Base-by-base conservation (phyloP, 2,329 filamentous ascomycete genomes). In the Calonectria leucothoes region DNA sequence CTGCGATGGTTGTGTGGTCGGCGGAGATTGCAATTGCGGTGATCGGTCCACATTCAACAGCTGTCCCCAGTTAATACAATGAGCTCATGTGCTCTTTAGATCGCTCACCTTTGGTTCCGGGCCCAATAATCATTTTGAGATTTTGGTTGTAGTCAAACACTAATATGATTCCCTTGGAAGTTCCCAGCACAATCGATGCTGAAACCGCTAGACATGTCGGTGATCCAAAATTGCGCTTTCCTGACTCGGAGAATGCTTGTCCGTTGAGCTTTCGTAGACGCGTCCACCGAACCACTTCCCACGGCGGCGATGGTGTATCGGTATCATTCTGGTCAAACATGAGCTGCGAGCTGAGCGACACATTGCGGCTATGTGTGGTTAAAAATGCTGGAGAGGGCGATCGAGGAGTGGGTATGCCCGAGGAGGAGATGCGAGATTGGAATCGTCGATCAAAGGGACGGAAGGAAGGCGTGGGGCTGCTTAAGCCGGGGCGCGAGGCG, bases 131-230 rank as follows among this genome's bases (percentile, higher is more conserved):
- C 79, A 94, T 93, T 85, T 98, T 98, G 71, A 98, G 87, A 78
- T 94, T 97, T 85, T 99, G 97, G 83, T 97, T 95, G 84, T 98
- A 98, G 86, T 99, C 97, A 86, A 99, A 99, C 73, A 98, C 92
- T 82, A 99, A 88, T 71, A 98, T 94, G 83, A 98, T 93, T 68
- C 97, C 97, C 84, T 98, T 98, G 4, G 95, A 94, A 0, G 97
- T 99, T 31, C 97, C 97, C 67, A 99, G 86, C 17, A 96, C 94
- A 79, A 99, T 97, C 11, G 93, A 92, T 3, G 96, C 94, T 75
- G 96, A 96, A 61, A 98, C 94, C 49, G 93, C 93, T 80, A 98
- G 89, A 85, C 95, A 98, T 0, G 96, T 98, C 29, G 96, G 95
- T 49, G 93, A 90, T 33, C 97, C 97, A 87, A 98, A 98, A 83